Evolutionary conservation across 805 yeast genomes (phyloP).

Genomic region (Wickerhamomyces rabaulensis): DNA sequence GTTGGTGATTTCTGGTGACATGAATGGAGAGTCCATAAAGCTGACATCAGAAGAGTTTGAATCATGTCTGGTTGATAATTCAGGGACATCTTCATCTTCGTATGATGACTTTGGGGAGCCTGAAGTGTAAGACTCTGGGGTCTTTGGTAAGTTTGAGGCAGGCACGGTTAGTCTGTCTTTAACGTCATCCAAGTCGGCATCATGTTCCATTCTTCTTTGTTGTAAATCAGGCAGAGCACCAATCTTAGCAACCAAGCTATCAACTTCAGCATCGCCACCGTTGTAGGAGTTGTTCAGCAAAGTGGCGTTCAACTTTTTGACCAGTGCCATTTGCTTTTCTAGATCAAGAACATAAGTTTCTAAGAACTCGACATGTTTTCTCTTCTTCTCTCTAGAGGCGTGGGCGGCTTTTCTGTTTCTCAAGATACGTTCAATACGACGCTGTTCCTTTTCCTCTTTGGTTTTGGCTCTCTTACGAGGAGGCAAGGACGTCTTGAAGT

Average conservation of each 20-base stretch:
- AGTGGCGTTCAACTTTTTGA: conserved; percentile 12
- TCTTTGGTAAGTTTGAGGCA: conserved; percentile 16
- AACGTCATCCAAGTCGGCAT: conserved; percentile 10
- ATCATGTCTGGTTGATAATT: conserved; percentile 11
- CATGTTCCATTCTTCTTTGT: conserved; percentile 17
- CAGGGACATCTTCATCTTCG: conserved; percentile 14
- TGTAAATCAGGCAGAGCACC: conserved; percentile 19
- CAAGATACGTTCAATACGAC: conserved; percentile 86
- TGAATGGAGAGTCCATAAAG: conserved; percentile 4
- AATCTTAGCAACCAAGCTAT: conserved; percentile 10
- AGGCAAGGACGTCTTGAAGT: conserved; percentile 56
- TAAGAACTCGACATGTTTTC: conserved; percentile 82
- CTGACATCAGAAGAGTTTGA: conserved; percentile 5
- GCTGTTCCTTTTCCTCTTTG: conserved; percentile 93
- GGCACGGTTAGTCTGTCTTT: not conserved
- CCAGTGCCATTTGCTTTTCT: conserved; percentile 20
- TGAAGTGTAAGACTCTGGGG: conserved; percentile 21
- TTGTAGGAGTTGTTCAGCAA: conserved; percentile 11
- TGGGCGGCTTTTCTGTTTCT: conserved; percentile 97
- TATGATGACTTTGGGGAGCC: conserved; percentile 13
- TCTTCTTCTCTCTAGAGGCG: conserved; percentile 93
- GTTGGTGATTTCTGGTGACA: conserved; percentile 12
- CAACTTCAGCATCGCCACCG: conserved; percentile 17
- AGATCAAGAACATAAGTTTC: conserved; percentile 37
- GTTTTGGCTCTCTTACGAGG: conserved; percentile 97